A percentile compares a stretch with the other conserved stretches of the same genome.
Evolutionary conservation across 805 yeast genomes (phyloP).

Genomic region (Lipomyces yamanashiensis): DNA sequence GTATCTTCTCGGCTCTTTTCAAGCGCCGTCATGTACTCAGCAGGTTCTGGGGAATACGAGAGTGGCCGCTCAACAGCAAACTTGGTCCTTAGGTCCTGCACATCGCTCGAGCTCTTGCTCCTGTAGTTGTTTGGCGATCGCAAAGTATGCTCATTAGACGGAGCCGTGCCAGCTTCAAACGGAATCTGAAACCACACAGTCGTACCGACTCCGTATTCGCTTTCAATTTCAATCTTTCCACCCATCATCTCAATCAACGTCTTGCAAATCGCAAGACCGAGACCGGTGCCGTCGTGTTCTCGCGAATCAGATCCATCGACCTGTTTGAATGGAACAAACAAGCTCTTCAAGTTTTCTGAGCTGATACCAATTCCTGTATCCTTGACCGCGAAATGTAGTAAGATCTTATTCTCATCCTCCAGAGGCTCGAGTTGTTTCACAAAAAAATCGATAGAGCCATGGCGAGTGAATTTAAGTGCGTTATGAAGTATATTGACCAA

Average conservation of each 20-base stretch:
- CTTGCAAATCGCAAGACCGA: slow-evolving; percentile 25
- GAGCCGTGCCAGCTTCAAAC: neutral
- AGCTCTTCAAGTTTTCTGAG: neutral
- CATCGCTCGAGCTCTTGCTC: neutral
- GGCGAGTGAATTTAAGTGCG: slow-evolving; percentile 20
- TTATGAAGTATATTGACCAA: slow-evolving; percentile 19
- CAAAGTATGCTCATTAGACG: neutral
- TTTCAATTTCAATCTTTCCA: slow-evolving; percentile 12
- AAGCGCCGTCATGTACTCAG: neutral
- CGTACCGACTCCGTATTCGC: slow-evolving; percentile 18
- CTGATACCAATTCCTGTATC: slow-evolving; percentile 26
- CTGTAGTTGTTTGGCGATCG: neutral
- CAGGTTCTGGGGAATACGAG: neutral
- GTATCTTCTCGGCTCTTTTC: slow-evolving; percentile 2
- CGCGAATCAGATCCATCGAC: slow-evolving; percentile 23
- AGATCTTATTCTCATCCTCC: neutral
- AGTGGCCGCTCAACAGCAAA: slow-evolving; percentile 7
- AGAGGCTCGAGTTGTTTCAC: neutral
- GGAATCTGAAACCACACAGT: slow-evolving; percentile 20
- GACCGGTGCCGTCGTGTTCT: slow-evolving; percentile 23
- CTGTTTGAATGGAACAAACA: slow-evolving; percentile 16
- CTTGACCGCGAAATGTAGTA: slow-evolving; percentile 6
- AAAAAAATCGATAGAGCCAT: slow-evolving; percentile 9
- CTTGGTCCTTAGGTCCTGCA: neutral
- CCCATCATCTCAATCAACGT: slow-evolving; percentile 17